phyloP scores from a whole-genome alignment of 768 basidiomycete species.

The Panaeolus cyanescens region DNA sequence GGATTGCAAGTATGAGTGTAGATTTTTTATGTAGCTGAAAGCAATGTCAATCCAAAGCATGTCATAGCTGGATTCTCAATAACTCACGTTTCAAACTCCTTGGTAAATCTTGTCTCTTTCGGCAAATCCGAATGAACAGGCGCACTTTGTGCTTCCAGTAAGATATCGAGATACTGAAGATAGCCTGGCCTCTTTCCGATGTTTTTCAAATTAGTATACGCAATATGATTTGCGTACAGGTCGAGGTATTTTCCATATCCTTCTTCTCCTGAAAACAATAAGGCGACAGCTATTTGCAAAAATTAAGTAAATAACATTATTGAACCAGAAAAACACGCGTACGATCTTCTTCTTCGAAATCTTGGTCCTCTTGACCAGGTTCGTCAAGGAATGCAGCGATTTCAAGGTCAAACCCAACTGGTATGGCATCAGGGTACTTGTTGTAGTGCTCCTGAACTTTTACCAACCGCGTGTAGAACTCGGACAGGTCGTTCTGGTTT shows the following conservation, averaged over 20 bases:
- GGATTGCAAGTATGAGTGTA: slow-evolving; percentile 83
- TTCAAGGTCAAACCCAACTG: slow-evolving; percentile 83
- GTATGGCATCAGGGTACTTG: slow-evolving; percentile 90
- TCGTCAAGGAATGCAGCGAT: slow-evolving; percentile 82
- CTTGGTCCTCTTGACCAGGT: slow-evolving; percentile 67
- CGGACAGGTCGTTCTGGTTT: slow-evolving; percentile 75
- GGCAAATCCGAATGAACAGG: slow-evolving; percentile 70
- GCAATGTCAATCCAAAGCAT: not conserved
- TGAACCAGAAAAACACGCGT: slow-evolving; percentile 33
- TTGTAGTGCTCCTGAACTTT: slow-evolving; percentile 96
- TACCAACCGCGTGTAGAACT: slow-evolving; percentile 95
- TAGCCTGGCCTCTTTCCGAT: slow-evolving; percentile 85
- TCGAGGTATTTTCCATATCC: slow-evolving; percentile 94
- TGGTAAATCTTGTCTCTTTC: slow-evolving; percentile 64
- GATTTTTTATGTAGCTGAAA: slow-evolving; percentile 75
- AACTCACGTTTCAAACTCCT: slow-evolving; percentile 79
- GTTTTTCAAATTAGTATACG: slow-evolving; percentile 88
- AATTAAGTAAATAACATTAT: slow-evolving; percentile 7
- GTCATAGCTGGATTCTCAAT: not conserved
- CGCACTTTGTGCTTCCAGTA: slow-evolving; percentile 65
- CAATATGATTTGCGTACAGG: slow-evolving; percentile 82
- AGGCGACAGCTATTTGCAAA: slow-evolving; percentile 59
- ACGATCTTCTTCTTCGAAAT: slow-evolving; percentile 88
- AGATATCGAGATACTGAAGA: slow-evolving; percentile 88
- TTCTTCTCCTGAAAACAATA: slow-evolving; percentile 96